These are phyloP conservation scores for Aspergillus sp. DNA, from an alignment of 2,329 filamentous ascomycete species.

Conservation along the genomic window DNA sequence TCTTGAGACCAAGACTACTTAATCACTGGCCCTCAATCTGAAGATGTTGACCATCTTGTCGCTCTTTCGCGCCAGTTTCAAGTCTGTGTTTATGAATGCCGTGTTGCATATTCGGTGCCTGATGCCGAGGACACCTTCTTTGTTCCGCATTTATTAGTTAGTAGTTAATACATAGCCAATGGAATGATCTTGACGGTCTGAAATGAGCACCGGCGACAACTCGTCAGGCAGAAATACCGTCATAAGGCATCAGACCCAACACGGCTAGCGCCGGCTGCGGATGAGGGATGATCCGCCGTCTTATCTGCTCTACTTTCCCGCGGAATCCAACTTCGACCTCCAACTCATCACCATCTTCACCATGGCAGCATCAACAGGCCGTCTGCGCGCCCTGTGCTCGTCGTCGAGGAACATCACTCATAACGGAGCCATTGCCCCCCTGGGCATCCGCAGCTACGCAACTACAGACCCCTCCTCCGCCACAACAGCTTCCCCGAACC, in stretches of 20 bases:
- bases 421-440: conserved; percentile 7
- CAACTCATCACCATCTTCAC: conserved; percentile 5
- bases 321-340: conserved; percentile 17
- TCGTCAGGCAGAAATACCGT: background rate
- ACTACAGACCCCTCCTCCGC: conserved; percentile 30
- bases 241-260: conserved; percentile 2
- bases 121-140: too few species aligned
- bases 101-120: too few species aligned
- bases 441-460: conserved; percentile 26
- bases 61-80: too few species aligned
- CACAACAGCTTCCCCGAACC: conserved; percentile 29
- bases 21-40: conserved; percentile 3
- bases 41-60: conserved; percentile 3
- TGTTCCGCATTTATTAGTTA: too few species aligned
- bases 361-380: conserved; percentile 26
- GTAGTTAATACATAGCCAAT: too few species aligned
- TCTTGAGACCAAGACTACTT: conserved; percentile 25
- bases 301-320: conserved; percentile 17
- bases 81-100: conserved; percentile 2
- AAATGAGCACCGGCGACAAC: too few species aligned
- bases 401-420: conserved; percentile 15
- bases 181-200: too few species aligned
- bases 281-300: conserved; percentile 4
- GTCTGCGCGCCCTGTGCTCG: conserved; percentile 23
- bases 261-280: background rate